Percentiles rank a stretch among this genome's conserved stretches.
These are phyloP conservation scores for Fremontodendron californicum DNA, from an alignment of 345 rosid species.

Conservation along the genomic window DNA sequence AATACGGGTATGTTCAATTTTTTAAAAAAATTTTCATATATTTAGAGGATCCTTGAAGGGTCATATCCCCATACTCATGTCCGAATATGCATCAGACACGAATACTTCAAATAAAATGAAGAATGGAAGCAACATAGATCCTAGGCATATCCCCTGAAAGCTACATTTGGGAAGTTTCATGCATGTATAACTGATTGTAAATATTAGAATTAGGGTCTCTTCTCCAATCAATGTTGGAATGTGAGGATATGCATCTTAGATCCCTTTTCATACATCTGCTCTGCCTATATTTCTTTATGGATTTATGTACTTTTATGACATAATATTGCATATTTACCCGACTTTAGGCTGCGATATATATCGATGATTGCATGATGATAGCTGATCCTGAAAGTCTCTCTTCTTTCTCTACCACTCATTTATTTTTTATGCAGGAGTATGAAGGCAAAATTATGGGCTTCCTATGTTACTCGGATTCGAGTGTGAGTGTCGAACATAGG, in stretches of 20 bases:
- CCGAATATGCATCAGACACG: too few species aligned
- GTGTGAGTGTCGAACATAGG: too few species aligned
- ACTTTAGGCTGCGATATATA: not conserved
- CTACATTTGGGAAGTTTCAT: not conserved
- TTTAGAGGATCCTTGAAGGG: too few species aligned
- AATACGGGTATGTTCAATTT: too few species aligned
- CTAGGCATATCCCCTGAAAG: not conserved
- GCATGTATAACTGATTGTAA: not conserved
- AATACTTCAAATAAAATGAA: too few species aligned
- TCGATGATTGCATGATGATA: not conserved
- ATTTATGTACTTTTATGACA: not conserved
- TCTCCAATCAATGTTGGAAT: not conserved
- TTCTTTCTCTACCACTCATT: not conserved
- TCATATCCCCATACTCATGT: too few species aligned
- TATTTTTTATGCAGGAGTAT: conserved; percentile 46
- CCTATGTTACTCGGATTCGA: too few species aligned
- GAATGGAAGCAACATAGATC: too few species aligned
- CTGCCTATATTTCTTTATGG: not conserved
- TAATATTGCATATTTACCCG: not conserved
- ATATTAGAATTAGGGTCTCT: not conserved
- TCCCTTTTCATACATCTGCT: not conserved
- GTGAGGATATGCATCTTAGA: not conserved
- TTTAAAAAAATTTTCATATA: too few species aligned
- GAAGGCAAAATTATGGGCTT: conserved; percentile 62
- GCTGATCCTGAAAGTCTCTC: not conserved